phyloP scores from a whole-genome alignment of 345 rosid species.

The Camelina hispida region DNA sequence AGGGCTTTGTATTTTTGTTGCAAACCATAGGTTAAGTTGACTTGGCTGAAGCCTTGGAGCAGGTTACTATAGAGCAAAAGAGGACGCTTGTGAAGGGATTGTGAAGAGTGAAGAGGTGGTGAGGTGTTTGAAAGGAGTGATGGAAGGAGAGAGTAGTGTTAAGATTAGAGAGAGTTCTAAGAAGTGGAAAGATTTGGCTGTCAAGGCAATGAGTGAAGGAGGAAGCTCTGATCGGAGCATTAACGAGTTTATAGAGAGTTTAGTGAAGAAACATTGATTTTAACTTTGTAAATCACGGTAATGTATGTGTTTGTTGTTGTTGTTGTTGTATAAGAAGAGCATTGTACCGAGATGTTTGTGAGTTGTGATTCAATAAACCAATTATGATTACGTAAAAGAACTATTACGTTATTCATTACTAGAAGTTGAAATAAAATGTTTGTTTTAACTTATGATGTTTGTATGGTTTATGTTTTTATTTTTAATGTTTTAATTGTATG shows the following conservation, averaged over 20 bases:
- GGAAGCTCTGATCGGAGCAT: slow-evolving; percentile 61
- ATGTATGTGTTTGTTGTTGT: slow-evolving; percentile 12
- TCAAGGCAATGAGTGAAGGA: slow-evolving; percentile 59
- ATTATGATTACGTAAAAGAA: not conserved
- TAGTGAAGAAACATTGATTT: slow-evolving; percentile 38
- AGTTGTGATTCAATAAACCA: slow-evolving; percentile 15
- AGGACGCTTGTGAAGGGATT: slow-evolving; percentile 54
- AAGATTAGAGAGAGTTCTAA: slow-evolving; percentile 52
- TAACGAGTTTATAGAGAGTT: slow-evolving; percentile 52
- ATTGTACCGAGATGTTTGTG: not conserved
- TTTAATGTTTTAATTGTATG: no score
- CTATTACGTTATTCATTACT: no score
- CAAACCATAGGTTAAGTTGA: slow-evolving; percentile 69
- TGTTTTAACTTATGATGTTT: no score
- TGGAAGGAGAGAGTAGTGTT: slow-evolving; percentile 58
- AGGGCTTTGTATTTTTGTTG: not conserved
- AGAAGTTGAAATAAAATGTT: no score
- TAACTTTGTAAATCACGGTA: slow-evolving; percentile 23
- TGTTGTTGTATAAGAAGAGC: slow-evolving; percentile 9
- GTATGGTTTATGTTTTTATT: no score
- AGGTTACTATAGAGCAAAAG: no score
- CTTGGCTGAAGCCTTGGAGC: slow-evolving; percentile 21
- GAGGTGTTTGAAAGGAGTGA: slow-evolving; percentile 64
- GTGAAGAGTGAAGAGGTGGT: slow-evolving; percentile 58
- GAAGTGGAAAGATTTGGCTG: slow-evolving; percentile 62